Percentiles rank a stretch among this genome's conserved stretches.
Conservation (phyloP, 1,139 yeast species). For the Sugiyamaella pinicola region DNA sequence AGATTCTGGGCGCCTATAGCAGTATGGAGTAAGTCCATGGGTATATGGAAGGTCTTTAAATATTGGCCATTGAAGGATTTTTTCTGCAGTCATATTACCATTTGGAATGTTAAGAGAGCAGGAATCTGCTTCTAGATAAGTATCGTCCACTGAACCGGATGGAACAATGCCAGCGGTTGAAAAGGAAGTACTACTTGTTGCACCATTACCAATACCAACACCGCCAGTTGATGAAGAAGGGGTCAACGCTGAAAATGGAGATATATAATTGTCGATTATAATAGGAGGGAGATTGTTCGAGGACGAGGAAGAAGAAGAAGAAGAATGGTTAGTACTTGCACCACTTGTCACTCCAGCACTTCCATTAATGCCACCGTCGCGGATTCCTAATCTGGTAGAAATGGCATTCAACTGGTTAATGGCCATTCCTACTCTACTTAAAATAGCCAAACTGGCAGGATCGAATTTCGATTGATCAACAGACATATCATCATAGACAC, state of each 20-base stretch:
- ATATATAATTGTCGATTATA: constrained; percentile 7
- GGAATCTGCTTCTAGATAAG: constrained; percentile 24
- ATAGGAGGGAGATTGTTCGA: constrained; percentile 6
- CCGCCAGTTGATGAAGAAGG: neutral
- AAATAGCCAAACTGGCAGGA: constrained; percentile 27
- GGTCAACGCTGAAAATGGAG: constrained; percentile 10
- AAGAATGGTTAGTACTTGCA: neutral
- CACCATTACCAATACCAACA: neutral
- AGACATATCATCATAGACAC: constrained; percentile 27
- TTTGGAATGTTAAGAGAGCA: constrained; percentile 25
- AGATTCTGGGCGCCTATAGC: constrained; percentile 19
- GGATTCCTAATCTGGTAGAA: constrained; percentile 21
- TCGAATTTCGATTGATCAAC: constrained; percentile 28
- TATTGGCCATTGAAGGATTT: constrained; percentile 26
- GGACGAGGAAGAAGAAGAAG: neutral
- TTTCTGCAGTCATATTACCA: constrained; percentile 26
- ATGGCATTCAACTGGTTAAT: constrained; percentile 24
- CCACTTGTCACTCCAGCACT: neutral
- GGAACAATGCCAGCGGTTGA: constrained; percentile 15
- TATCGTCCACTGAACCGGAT: constrained; percentile 15
- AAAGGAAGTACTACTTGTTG: neutral
- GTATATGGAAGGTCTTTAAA: constrained; percentile 23
- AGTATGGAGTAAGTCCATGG: constrained; percentile 12
- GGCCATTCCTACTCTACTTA: constrained; percentile 24
- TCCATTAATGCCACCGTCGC: constrained; percentile 5